Evolutionary conservation across 2,329 filamentous ascomycete genomes (phyloP).

Genomic region (Blastomyces parvus): DNA sequence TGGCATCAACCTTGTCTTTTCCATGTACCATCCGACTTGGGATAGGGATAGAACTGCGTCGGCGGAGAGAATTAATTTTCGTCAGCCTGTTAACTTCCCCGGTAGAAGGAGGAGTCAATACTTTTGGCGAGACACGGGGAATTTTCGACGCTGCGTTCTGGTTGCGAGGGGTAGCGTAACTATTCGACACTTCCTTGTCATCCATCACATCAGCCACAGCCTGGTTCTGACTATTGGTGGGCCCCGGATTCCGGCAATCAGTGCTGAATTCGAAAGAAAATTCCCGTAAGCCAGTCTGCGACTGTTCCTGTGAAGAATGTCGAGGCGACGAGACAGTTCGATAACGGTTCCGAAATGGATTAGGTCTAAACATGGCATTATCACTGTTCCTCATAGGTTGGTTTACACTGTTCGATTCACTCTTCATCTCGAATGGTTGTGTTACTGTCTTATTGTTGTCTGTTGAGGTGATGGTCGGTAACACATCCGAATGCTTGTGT

Average conservation of each 20-base stretch:
- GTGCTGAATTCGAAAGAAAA: conserved; percentile 2
- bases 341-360: conserved; percentile 12
- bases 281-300: neutral
- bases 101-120: neutral
- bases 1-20: conserved; percentile 2
- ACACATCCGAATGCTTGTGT: neutral
- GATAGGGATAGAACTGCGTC: conserved; percentile 16
- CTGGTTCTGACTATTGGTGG: neutral
- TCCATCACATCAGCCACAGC: neutral
- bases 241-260: neutral
- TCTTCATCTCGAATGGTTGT: neutral
- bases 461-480: neutral
- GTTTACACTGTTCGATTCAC: neutral
- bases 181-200: neutral
- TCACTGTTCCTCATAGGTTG: neutral
- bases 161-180: conserved; percentile 4
- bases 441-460: neutral
- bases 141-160: conserved; percentile 11
- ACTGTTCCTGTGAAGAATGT: neutral
- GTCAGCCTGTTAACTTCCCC: conserved; percentile 1
- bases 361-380: conserved; percentile 4
- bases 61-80: conserved; percentile 8
- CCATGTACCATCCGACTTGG: conserved; percentile 13
- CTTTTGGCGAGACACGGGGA: conserved; percentile 14
- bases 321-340: neutral